Conservation (phyloP, 495 filamentous ascomycete genomes). For the Achaetomiella virescens region DNA sequence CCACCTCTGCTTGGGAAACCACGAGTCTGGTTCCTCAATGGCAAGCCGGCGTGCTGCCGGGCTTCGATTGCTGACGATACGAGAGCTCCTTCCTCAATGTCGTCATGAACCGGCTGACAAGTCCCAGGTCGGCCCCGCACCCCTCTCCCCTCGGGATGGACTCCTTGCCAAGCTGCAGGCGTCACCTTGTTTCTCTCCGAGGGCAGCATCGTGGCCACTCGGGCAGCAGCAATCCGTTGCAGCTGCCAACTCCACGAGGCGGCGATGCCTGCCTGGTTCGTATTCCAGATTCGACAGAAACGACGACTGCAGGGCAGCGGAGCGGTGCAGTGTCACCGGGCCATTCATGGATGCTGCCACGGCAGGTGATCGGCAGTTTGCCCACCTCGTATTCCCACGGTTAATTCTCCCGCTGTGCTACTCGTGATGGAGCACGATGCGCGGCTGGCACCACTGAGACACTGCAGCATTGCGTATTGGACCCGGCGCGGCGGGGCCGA, state of each 20-base stretch:
- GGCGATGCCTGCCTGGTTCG: neutral
- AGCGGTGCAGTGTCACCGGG: neutral
- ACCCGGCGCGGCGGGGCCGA: neutral
- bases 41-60: neutral
- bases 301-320: neutral
- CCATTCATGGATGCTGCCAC: neutral
- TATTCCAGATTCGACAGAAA: neutral
- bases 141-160: neutral
- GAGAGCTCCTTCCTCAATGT: neutral
- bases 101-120: neutral
- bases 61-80: neutral
- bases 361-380: slow-evolving; percentile 3
- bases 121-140: neutral
- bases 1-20: neutral
- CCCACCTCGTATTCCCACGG: slow-evolving; percentile 9
- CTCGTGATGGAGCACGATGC: neutral
- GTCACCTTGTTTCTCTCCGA: neutral
- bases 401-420: neutral
- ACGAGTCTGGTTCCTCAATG: neutral
- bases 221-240: neutral
- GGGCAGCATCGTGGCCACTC: neutral
- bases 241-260: neutral
- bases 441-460: neutral
- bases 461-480: neutral
- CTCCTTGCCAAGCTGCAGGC: neutral